Evolutionary conservation across 495 filamentous ascomycete species (phyloP), one percentile per base, ranked within the genome.

Genomic region (Penicillium antarcticum): DNA sequence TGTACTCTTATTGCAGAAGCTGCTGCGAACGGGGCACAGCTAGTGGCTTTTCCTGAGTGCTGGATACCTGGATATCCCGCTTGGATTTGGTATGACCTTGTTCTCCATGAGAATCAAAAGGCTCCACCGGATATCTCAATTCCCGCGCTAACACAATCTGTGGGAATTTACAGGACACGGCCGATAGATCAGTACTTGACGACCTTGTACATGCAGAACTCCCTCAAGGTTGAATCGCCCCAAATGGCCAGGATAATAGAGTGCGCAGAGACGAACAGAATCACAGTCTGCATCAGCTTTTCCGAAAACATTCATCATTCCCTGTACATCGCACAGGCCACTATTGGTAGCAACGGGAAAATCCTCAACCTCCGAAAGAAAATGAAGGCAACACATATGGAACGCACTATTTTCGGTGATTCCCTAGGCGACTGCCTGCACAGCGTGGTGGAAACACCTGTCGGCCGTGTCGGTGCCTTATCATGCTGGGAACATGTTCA

Each of bases 381-480:
- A 65, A 66, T 82, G 52, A 85, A 85, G 65, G 75, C 79, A 0
- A 83, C 80, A 14, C 79, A 82, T 52, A 71, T 79, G 62, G 80
- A 85, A 52, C 72, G 79, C 17, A 77, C 74, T 7, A 61, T 82
- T 48, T 85, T 73, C 36, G 80, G 80, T 4, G 79, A 82, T 45
- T 76, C 68, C 2, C 42, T 48, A 17, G 58, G 55, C 3, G 55
- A 67, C 13, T 65, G 58, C 4, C 46, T 70, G 21, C 51, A 45
- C 9, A 58, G 45, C 33, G 65, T 68, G 8, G 60, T 60, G n/a
- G 51, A 63, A 26, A 50, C 52, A 12, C 36, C 44, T 2, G 43
- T 67, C 36, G 61, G 59, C 5, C 49, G 51, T 4, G 45, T 73
- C 37, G 64, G 66, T 5, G 60, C 34, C 1, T 40, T 68, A 9